Evolutionary conservation across 177 flowering plant genomes (phyloP), one percentile per base, ranked within the genome.

Genomic region (Tripterygium wilfordii): DNA sequence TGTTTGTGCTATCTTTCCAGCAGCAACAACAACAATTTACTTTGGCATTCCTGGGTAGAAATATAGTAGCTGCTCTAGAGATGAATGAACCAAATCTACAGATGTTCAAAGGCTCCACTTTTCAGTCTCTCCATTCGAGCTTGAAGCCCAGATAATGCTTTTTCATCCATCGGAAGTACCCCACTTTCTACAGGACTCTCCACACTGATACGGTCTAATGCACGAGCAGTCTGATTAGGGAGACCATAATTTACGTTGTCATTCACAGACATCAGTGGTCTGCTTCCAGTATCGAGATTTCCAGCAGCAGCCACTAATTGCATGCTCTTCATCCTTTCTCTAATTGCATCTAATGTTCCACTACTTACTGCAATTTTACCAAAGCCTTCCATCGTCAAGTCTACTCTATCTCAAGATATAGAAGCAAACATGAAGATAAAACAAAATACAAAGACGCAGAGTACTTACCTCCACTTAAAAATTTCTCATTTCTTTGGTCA

Each of bases 111-210:
- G 1, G 96, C 43, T 16, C 97, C 97, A 37, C 92, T 82, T 73
- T 94, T 94, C 3, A 94, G 85, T 61, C 99, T 82, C 55, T 94
- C 95, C 99, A 94, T 94, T 20, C 99, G 86, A 8, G 97, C 99
- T 62, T 94, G 99, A 45, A 94, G 83, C 30, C 97, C 99, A 10
- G 96, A 89, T 36, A 94, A 56, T 2, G 97, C 99, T 52, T 80
- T 89, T 71, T 85, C 99, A 44, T 94, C 99, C 91, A 90, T 79
- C 1, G 96, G 96, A 51, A 79, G 86, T 39, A 83, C 82, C 10
- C 76, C 76, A 18, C 77, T 23, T 41, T 77, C 85, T n/a, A 51
- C 41, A 1, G 77, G 53, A 64, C 58, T 67, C 56, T 76, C 85
- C 3, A 31, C 55, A 51, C 53, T 65, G 17, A 43, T 16, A 9